A percentile compares a stretch with the other conserved stretches of the same genome.
These are phyloP conservation scores for Blastobotrys chiropterorum DNA, from an alignment of 805 yeast species.

Conservation along the genomic window DNA sequence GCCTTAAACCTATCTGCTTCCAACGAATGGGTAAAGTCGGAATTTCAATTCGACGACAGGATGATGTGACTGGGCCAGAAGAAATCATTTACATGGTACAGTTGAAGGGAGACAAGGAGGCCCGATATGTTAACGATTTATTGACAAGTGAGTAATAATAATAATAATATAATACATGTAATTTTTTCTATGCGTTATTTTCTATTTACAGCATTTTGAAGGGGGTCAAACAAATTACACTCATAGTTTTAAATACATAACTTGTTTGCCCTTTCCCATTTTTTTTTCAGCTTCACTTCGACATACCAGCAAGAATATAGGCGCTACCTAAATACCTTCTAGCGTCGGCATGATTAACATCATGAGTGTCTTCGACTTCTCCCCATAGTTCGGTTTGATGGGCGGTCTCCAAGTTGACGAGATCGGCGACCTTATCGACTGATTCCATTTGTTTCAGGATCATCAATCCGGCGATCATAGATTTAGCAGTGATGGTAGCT, in stretches of 20 bases:
- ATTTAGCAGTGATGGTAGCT: conserved; percentile 79
- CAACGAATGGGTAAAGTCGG: conserved; percentile 17
- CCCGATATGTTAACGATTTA: conserved; percentile 19
- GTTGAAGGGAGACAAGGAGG: conserved; percentile 26
- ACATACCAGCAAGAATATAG: conserved; percentile 43
- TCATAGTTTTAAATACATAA: not conserved
- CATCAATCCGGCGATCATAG: conserved; percentile 75
- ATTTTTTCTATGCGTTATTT: not conserved
- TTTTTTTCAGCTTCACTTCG: no score
- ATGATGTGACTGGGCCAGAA: conserved; percentile 3
- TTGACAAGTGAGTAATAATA: conserved; percentile 7
- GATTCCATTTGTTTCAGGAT: conserved; percentile 41
- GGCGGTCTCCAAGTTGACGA: conserved; percentile 75
- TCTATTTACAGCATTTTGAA: not conserved
- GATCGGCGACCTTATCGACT: conserved; percentile 66
- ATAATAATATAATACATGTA: not conserved
- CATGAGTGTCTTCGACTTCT: conserved; percentile 97
- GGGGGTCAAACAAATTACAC: not conserved
- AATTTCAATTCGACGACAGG: conserved; percentile 9
- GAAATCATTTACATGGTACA: conserved; percentile 24
- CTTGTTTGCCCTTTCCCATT: not conserved
- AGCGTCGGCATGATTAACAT: conserved; percentile 89
- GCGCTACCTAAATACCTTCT: conserved; percentile 78
- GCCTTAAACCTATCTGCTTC: conserved; percentile 1
- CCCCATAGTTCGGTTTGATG: conserved; percentile 93